phyloP scores from a whole-genome alignment of 805 yeast genomes.

The Ogataea neopini region DNA sequence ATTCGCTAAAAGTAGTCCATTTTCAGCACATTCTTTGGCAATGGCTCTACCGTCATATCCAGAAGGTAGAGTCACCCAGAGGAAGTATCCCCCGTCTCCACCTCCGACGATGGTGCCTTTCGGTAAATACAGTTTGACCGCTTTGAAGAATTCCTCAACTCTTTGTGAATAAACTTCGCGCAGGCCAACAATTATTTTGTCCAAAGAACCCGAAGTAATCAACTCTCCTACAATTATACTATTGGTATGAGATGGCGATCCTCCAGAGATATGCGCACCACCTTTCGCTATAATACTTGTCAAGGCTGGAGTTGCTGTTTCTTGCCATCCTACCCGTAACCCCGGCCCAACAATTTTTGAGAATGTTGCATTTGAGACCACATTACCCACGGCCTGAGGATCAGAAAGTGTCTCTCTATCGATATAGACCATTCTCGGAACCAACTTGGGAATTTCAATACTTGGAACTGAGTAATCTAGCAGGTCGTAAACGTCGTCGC shows the following conservation, averaged over 20 bases:
- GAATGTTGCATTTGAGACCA: slow-evolving; percentile 74
- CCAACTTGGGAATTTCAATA: slow-evolving; percentile 9
- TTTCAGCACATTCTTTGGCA: slow-evolving; percentile 38
- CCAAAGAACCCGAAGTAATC: slow-evolving; percentile 52
- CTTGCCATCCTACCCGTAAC: slow-evolving; percentile 82
- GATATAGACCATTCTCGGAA: slow-evolving; percentile 52
- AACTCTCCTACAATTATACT: slow-evolving; percentile 66
- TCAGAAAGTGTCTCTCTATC: slow-evolving; percentile 54
- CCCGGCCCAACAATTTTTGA: slow-evolving; percentile 86
- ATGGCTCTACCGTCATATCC: slow-evolving; percentile 36
- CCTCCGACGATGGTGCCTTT: slow-evolving; percentile 52
- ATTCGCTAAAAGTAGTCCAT: slow-evolving; percentile 63
- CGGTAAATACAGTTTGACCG: slow-evolving; percentile 53
- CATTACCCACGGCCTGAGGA: slow-evolving; percentile 55
- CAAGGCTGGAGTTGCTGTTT: slow-evolving; percentile 55
- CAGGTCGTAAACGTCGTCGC: slow-evolving; percentile 84
- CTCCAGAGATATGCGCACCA: slow-evolving; percentile 83
- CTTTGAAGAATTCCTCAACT: slow-evolving; percentile 38
- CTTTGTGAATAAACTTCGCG: slow-evolving; percentile 49
- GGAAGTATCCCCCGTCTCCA: slow-evolving; percentile 85
- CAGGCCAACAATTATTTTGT: slow-evolving; percentile 45
- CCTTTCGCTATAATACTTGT: slow-evolving; percentile 62
- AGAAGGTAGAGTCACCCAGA: slow-evolving; percentile 67
- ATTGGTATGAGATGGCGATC: slow-evolving; percentile 77
- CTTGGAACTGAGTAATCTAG: slow-evolving; percentile 47